Conservation (phyloP, 768 basidiomycete species). For the Kwoniella sp. region DNA sequence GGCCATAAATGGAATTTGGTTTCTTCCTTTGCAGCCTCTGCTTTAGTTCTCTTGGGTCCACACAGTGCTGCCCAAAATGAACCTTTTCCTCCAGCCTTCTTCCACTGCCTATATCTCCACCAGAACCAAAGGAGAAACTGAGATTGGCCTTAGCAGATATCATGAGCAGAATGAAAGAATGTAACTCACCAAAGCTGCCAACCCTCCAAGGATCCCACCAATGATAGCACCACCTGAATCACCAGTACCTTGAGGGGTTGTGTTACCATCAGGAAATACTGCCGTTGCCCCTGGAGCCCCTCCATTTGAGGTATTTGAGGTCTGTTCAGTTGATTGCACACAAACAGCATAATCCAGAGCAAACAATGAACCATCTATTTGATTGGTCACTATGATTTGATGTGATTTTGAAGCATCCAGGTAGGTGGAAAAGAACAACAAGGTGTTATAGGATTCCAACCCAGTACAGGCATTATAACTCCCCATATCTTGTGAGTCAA, state of each 20-base stretch:
- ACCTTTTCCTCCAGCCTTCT: constrained; percentile 39
- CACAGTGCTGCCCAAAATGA: constrained; percentile 32
- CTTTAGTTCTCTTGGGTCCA: constrained; percentile 23
- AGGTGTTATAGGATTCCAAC: constrained; percentile 28
- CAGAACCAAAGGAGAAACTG: constrained; percentile 32
- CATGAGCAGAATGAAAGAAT: not conserved
- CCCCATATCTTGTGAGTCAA: constrained; percentile 24
- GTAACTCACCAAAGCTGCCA: constrained; percentile 26
- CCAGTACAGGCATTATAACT: constrained; percentile 35
- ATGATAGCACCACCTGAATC: constrained; percentile 24
- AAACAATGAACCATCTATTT: constrained; percentile 32
- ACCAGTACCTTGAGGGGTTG: not conserved
- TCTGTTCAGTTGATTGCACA: constrained; percentile 6
- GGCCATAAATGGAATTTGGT: constrained; percentile 44
- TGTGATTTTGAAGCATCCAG: constrained; percentile 23
- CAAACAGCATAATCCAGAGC: constrained; percentile 44
- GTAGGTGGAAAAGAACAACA: constrained; percentile 36
- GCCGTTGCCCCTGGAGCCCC: constrained; percentile 9
- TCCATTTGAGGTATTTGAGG: constrained; percentile 16
- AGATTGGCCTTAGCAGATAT: not conserved
- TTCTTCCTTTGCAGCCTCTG: constrained; percentile 22
- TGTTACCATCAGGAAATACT: constrained; percentile 9
- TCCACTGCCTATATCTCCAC: constrained; percentile 31
- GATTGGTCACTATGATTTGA: constrained; percentile 29
- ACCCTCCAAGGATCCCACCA: constrained; percentile 26